Evolutionary conservation across 352 stramenopile genomes (phyloP).

Genomic region (Globisporangium camurandrum): DNA sequence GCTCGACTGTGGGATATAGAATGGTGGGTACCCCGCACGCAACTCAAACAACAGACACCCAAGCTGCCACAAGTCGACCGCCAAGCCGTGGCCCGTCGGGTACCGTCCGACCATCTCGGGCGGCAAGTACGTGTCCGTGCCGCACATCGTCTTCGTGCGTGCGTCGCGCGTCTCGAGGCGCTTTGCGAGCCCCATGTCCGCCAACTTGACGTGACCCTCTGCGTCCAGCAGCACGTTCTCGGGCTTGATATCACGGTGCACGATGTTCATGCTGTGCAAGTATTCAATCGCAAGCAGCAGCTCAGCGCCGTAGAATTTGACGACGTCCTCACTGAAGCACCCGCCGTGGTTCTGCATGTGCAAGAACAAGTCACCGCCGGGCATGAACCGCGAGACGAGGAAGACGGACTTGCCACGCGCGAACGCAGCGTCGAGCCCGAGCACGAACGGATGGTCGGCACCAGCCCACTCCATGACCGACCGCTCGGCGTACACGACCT

Average conservation of each 20-base stretch:
- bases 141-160: constrained; percentile 87
- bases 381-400: constrained; percentile 97
- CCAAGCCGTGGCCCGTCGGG: constrained; percentile 70
- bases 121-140: constrained; percentile 86
- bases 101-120: constrained; percentile 85
- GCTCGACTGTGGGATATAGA: constrained; percentile 87
- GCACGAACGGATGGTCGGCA: constrained; percentile 93
- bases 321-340: constrained; percentile 64
- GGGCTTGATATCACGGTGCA: constrained; percentile 92
- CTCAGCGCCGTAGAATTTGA: constrained; percentile 83
- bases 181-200: constrained; percentile 90
- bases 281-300: constrained; percentile 78
- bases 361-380: constrained; percentile 93
- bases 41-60: constrained; percentile 93
- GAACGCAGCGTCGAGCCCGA: constrained; percentile 95
- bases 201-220: constrained; percentile 87
- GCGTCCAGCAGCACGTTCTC: constrained; percentile 88
- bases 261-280: constrained; percentile 89
- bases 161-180: constrained; percentile 58
- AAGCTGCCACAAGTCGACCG: constrained; percentile 92
- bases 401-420: constrained; percentile 95
- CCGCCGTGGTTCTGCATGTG: constrained; percentile 85
- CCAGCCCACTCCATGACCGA: constrained; percentile 80
- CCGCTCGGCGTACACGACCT: constrained; percentile 81
- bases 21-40: constrained; percentile 86